These are phyloP conservation scores for Melampsora larici-populina DNA, from an alignment of 1,284 basidiomycete species.

Conservation along the genomic window DNA sequence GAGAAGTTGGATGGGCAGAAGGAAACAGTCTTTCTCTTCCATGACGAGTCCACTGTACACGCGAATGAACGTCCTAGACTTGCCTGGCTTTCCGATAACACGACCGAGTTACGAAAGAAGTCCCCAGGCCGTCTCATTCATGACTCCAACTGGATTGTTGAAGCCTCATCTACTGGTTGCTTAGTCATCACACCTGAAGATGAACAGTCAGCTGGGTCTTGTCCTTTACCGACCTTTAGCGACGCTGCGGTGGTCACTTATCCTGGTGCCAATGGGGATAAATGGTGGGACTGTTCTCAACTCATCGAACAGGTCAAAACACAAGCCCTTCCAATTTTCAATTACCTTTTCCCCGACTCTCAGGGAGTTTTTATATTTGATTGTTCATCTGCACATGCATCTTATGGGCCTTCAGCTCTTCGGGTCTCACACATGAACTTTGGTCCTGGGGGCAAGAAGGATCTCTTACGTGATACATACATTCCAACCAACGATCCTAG, in stretches of 20 bases:
- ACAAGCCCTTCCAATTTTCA: too few species aligned
- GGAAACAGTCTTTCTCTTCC: not conserved
- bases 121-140: not conserved
- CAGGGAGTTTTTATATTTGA: too few species aligned
- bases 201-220: too few species aligned
- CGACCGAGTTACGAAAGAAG: too few species aligned
- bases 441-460: conserved; percentile 5
- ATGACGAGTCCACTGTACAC: too few species aligned
- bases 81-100: conserved; percentile 11
- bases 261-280: conserved; percentile 13
- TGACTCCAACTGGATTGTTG: not conserved
- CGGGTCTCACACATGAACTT: conserved; percentile 20
- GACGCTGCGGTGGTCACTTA: conserved; percentile 17
- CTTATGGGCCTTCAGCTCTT: too few species aligned
- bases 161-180: not conserved
- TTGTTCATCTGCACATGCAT: too few species aligned
- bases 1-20: not conserved
- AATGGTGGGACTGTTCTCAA: conserved; percentile 8
- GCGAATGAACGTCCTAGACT: not conserved
- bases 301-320: too few species aligned
- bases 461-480: not conserved
- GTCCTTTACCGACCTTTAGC: not conserved
- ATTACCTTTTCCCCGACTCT: too few species aligned
- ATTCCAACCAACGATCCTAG: conserved; percentile 10
- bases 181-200: too few species aligned